Evolutionary conservation across 2,329 filamentous ascomycete genomes (phyloP).

Genomic region (Monilinia fructigena): DNA sequence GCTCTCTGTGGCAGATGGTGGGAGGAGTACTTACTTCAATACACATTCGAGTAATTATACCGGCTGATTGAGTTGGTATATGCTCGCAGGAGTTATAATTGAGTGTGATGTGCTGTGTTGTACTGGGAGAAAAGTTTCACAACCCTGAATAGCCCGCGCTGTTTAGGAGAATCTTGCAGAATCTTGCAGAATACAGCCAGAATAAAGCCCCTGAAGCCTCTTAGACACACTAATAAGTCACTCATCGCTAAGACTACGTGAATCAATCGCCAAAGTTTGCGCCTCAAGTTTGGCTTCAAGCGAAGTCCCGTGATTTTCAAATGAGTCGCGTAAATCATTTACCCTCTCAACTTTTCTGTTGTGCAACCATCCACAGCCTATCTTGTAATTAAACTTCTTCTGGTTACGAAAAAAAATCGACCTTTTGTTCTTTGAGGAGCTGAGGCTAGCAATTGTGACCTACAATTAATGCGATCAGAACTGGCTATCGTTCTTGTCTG

Average conservation of each 20-base stretch:
- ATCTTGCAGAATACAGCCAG: neutral
- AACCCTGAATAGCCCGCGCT: neutral
- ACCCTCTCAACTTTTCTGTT: neutral
- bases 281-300: neutral
- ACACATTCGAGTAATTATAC: neutral
- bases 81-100: neutral
- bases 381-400: neutral
- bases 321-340: neutral
- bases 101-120: neutral
- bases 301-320: neutral
- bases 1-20: neutral
- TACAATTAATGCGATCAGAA: neutral
- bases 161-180: no score
- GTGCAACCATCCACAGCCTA: neutral
- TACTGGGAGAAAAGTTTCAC: neutral
- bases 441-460: neutral
- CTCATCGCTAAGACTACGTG: neutral
- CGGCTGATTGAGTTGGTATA: neutral
- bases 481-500: neutral
- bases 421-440: neutral
- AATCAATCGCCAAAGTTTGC: neutral
- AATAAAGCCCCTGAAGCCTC: neutral
- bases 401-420: neutral
- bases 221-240: neutral
- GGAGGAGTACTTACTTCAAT: neutral